Evolutionary conservation across 2,329 filamentous ascomycete species (phyloP), one percentile per base, ranked within the genome.

Genomic region (Aspergillus terreus): DNA sequence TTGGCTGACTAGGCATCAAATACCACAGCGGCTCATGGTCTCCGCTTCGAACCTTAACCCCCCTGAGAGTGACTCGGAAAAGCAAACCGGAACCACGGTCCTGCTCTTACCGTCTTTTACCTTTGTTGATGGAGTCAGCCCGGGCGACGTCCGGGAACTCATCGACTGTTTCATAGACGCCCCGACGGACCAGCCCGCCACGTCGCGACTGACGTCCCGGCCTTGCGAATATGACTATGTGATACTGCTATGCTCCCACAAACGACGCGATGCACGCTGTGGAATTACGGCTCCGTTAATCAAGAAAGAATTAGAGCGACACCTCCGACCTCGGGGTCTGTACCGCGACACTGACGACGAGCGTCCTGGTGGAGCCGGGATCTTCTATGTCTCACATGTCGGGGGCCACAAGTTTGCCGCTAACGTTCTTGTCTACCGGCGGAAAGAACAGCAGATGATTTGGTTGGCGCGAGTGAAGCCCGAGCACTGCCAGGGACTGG

Each of bases 381-480:
- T 96, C 53, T 95, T 94, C 74, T 95, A 92, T 66, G 91, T 96
- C 59, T 92, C 85, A 54, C 92, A 96, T 66, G 89, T 96, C 4
- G 92, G 92, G 32, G 92, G 92, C 0, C 92, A 96, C 76, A 95
- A 95, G 76, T 96, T 92, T 75, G 86, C 86, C 44, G 92, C 92
- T 25, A 96, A 96, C 65, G 83, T 96, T 58, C 85, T 96, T 75
- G 76, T 96, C 1, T 96, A 96, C 69, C 81, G 91, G 15, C 81
- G 65, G 52, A 71, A 69, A 44, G 63, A 64, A 55, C 63, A 67
- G 53, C 69, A 71, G 53, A 69, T 71, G 68, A 92, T 96, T 59
- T 96, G 91, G 91, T 77, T 96, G 40, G 91, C 88, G n/a, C 78
- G 92, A 46, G 83, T 96, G n/a, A 75, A 76, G 62, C 91, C 91